Conservation (phyloP, 73 alveolate genomes). For the Durusdinium trenchii region DNA sequence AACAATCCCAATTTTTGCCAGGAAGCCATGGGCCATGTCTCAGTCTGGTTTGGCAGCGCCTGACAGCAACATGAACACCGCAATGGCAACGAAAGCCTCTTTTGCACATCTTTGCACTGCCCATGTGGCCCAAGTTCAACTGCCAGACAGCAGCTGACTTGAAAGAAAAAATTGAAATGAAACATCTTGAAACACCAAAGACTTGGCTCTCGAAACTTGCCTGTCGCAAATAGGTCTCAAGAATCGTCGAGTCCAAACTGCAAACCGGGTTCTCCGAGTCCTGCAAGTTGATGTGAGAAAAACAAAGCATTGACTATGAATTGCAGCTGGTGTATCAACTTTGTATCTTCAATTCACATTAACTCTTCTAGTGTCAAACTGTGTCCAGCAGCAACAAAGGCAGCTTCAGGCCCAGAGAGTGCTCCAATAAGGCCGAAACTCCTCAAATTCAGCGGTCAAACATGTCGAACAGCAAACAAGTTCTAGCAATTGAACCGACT, state of each 20-base stretch:
- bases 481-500: background rate
- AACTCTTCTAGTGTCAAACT: background rate
- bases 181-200: too few relatives aligned
- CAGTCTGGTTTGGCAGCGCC: conserved; percentile 2
- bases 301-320: background rate
- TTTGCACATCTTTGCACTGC: background rate
- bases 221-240: conserved; percentile 65
- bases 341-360: background rate
- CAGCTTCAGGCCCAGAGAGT: conserved; percentile 63
- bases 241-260: conserved; percentile 26
- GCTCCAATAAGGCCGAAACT: conserved; percentile 53
- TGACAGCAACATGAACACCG: too few relatives aligned
- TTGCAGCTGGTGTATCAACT: background rate
- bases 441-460: background rate
- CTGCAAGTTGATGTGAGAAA: background rate
- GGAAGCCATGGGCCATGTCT: conserved; percentile 37
- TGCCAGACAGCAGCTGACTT: too few relatives aligned
- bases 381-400: conserved; percentile 72
- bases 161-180: too few relatives aligned
- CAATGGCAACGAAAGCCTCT: too few relatives aligned
- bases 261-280: conserved; percentile 74
- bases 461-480: background rate
- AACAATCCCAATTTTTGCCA: background rate
- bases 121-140: background rate
- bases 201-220: background rate